Evolutionary conservation across 2,329 filamentous ascomycete genomes (phyloP).

Genomic region (Bipolaris zeicola): DNA sequence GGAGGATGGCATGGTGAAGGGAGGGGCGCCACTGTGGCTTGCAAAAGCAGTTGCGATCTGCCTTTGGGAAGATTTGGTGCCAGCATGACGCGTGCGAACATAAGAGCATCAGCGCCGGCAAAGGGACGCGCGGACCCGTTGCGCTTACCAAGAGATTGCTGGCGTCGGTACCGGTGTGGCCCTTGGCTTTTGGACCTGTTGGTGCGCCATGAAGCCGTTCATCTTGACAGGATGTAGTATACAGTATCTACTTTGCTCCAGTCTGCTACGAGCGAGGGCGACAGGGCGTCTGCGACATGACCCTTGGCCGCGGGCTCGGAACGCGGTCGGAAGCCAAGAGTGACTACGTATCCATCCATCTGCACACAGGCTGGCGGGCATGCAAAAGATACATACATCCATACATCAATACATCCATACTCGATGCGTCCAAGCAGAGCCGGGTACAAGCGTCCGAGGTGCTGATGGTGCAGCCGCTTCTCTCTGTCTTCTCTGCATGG

Average conservation of each 20-base stretch:
- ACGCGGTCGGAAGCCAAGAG: not conserved
- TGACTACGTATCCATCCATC: not conserved
- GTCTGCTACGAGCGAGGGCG: not conserved
- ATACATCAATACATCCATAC: too few relatives aligned
- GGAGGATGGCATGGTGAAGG: conserved; percentile 20
- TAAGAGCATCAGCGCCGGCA: conserved; percentile 7
- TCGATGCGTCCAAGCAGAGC: too few relatives aligned
- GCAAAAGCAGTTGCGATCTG: conserved; percentile 15
- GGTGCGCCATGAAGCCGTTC: not conserved
- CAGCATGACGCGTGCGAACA: conserved; percentile 27
- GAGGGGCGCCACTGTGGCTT: not conserved
- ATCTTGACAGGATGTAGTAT: not conserved
- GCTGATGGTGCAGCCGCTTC: conserved; percentile 5
- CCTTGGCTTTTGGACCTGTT: conserved; percentile 15
- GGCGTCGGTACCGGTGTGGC: conserved; percentile 29
- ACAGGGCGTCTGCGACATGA: not conserved
- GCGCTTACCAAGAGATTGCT: conserved; percentile 15
- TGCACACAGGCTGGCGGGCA: not conserved
- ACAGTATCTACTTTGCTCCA: not conserved
- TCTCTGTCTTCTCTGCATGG: not conserved
- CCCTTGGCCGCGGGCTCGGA: not conserved
- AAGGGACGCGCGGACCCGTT: conserved; percentile 13
- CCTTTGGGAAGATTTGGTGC: conserved; percentile 24
- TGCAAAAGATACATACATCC: not conserved
- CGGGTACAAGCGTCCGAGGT: not conserved